Base-by-base conservation (phyloP, 2,329 filamentous ascomycete genomes). In the Lachnellula subtilissima region DNA sequence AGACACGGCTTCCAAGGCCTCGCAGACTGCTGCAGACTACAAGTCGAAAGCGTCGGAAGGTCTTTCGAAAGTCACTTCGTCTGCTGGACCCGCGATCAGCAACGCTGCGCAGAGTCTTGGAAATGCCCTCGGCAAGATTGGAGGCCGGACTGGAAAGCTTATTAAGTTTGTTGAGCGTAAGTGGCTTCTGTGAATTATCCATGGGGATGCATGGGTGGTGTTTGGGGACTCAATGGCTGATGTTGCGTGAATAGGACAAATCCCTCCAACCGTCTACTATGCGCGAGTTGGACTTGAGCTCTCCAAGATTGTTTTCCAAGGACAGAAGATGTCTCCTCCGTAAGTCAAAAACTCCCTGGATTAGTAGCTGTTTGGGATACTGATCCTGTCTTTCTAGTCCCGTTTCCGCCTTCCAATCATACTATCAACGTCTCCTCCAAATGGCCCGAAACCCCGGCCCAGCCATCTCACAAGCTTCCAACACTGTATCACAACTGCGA, bases 291-390 rank as follows among this genome's bases (percentile, higher is more conserved):
- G 82, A 68, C 77, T 92, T 63, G 94, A 99, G 81, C 81, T 97
- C 59, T 83, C 82, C 72, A 96, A 89, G 82, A 82, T 97, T 65
- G 84, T 97, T 65, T 91, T 91, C 79, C 84, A 85, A 69, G 86
- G 85, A 74, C 91, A 93, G 76, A 89, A 88, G 78, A 97, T 99
- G 91, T 79, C 82, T 71, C 91, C 91, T 76, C 94, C 94, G 94
- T 99, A 88, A 85, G 92, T 79, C 25, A 25, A 48, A 32, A 15
- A 19, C 32, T 43, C 11, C 19, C 15, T 19, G 19, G 5, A 1
- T 19, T 2, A 6, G 39, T 42, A 11, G 12, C 36, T 43, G 12
- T 23, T 25, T 36, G 36, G 47, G 9, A 32, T 32, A 11, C 28
- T 32, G 28, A 32, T 32, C 11, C 28, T 11, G 28, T 32, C 28